phyloP scores from a whole-genome alignment of 192 early-diverging fungal species.

The Lunasporangiospora selenospora region DNA sequence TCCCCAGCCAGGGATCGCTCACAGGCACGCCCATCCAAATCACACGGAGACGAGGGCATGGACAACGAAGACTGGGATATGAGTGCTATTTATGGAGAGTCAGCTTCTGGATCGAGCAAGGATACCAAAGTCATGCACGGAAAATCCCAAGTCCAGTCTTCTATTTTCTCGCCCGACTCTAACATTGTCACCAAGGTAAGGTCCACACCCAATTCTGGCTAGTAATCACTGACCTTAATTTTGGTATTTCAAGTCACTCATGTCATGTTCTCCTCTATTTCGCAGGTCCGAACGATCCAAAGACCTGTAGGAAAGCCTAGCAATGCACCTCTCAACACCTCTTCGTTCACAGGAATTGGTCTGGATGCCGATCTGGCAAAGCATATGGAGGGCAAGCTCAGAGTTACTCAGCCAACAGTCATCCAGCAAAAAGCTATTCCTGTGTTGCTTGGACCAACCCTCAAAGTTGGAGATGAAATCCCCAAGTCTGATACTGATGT shows the following conservation, averaged over 20 bases:
- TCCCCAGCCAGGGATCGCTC: neutral
- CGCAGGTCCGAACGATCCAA: conserved; percentile 27
- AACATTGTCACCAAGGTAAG: conserved; percentile 51
- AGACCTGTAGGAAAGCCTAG: conserved; percentile 48
- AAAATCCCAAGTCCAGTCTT: conserved; percentile 78
- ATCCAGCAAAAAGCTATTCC: conserved; percentile 93
- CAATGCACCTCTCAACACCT: conserved; percentile 57
- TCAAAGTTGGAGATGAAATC: conserved; percentile 50
- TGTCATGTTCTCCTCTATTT: neutral
- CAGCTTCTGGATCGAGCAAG: conserved; percentile 13
- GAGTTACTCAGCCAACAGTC: conserved; percentile 80
- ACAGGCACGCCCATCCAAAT: conserved; percentile 6
- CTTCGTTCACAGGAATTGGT: conserved; percentile 81
- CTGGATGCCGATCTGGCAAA: conserved; percentile 71
- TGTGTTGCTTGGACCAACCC: conserved; percentile 60
- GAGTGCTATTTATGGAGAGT: conserved; percentile 1
- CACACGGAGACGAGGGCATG: conserved; percentile 12
- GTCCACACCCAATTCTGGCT: no score
- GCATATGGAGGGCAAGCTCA: conserved; percentile 76
- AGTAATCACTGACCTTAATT: no score
- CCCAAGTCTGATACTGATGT: conserved; percentile 69
- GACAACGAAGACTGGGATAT: conserved; percentile 23
- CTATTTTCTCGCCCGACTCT: conserved; percentile 82
- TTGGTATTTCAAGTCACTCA: no score
- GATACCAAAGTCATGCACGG: conserved; percentile 52